Percentiles rank a stretch among this genome's conserved stretches.
phyloP scores from a whole-genome alignment of 495 filamentous ascomycete genomes.

The Acidiella bohemica region DNA sequence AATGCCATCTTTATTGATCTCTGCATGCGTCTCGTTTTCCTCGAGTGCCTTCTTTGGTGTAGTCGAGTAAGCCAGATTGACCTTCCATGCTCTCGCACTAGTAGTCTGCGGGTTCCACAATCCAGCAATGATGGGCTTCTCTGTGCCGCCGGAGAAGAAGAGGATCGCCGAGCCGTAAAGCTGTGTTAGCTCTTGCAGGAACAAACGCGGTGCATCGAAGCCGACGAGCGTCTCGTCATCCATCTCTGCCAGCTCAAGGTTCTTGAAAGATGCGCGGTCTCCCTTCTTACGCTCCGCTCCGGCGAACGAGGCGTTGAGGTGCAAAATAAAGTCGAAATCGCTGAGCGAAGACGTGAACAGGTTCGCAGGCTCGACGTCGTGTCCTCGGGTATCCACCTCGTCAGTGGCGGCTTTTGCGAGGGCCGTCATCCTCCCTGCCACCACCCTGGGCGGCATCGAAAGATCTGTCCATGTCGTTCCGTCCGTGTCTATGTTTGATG shows the following conservation, averaged over 20 bases:
- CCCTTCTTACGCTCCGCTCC: conserved; percentile 24
- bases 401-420: conserved; percentile 61
- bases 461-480: conserved; percentile 74
- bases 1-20: conserved; percentile 59
- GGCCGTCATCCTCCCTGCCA: conserved; percentile 68
- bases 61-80: conserved; percentile 57
- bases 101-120: conserved; percentile 66
- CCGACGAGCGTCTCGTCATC: conserved; percentile 30
- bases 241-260: conserved; percentile 41
- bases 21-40: conserved; percentile 32
- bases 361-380: conserved; percentile 41
- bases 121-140: conserved; percentile 50
- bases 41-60: conserved; percentile 31
- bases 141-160: conserved; percentile 54
- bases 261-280: conserved; percentile 47
- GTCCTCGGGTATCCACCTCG: conserved; percentile 42
- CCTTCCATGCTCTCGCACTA: conserved; percentile 44
- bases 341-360: conserved; percentile 55
- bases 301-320: conserved; percentile 35
- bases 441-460: conserved; percentile 60
- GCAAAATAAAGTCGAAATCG: conserved; percentile 77
- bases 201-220: conserved; percentile 36
- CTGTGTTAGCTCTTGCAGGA: conserved; percentile 46
- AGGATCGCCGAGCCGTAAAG: conserved; percentile 51
- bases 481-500: conserved; percentile 60